phyloP scores from a whole-genome alignment of 768 basidiomycete genomes.

The Termitomyces sp. region DNA sequence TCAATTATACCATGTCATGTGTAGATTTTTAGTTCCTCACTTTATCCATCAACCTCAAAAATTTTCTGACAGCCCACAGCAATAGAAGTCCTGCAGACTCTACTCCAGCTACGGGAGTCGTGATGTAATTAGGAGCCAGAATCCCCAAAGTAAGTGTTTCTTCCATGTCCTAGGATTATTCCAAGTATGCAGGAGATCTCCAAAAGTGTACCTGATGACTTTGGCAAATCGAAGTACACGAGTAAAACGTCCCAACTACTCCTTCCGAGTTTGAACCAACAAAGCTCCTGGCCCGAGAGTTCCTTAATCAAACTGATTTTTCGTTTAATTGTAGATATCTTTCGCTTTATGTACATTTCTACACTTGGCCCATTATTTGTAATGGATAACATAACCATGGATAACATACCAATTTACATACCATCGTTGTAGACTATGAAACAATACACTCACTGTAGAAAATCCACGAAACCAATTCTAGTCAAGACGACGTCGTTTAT shows the following conservation, averaged over 20 bases:
- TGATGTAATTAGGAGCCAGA: background rate
- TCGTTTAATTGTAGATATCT: background rate
- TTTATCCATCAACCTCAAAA: background rate
- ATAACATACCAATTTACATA: background rate
- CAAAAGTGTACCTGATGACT: background rate
- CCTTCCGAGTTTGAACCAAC: background rate
- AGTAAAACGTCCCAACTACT: background rate
- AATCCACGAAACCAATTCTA: slow-evolving; percentile 18
- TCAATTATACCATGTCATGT: background rate
- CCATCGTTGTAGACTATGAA: background rate
- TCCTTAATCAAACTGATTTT: background rate
- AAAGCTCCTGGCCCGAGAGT: background rate
- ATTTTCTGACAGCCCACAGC: background rate
- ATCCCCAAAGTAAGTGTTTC: background rate
- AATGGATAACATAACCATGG: background rate
- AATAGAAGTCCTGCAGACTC: background rate
- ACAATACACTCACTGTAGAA: background rate
- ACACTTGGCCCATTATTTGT: background rate
- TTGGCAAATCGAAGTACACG: background rate
- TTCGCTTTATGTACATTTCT: background rate
- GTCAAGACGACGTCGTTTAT: slow-evolving; percentile 55
- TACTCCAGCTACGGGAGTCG: background rate
- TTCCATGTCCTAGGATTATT: background rate
- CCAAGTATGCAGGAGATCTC: background rate
- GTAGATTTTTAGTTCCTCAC: background rate